phyloP scores from a whole-genome alignment of 495 filamentous ascomycete species.

The Penicillium paxilli region DNA sequence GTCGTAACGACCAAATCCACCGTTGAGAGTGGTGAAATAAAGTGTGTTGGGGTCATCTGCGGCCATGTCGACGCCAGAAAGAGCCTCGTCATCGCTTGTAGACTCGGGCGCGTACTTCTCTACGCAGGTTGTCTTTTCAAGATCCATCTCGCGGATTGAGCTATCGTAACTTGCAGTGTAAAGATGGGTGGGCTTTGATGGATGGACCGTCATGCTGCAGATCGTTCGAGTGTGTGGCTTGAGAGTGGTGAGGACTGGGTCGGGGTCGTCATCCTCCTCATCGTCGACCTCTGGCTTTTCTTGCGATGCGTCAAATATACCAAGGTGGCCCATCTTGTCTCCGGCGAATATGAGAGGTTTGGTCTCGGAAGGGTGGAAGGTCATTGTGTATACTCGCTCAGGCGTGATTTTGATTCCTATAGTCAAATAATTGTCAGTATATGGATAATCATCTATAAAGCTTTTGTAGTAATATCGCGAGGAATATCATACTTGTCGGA shows the following conservation, averaged over 20 bases:
- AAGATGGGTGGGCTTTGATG: constrained; percentile 63
- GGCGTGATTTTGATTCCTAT: constrained; percentile 90
- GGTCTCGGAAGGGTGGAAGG: constrained; percentile 81
- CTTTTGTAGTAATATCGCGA: background rate
- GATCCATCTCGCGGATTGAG: constrained; percentile 82
- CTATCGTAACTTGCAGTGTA: constrained; percentile 94
- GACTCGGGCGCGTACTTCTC: constrained; percentile 77
- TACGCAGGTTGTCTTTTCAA: constrained; percentile 72
- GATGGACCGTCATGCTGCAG: constrained; percentile 73
- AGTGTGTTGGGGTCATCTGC: constrained; percentile 68
- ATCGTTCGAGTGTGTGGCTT: constrained; percentile 92
- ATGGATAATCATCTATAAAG: background rate
- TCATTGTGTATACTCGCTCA: constrained; percentile 83
- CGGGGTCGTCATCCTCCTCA: constrained; percentile 62
- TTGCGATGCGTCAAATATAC: constrained; percentile 90
- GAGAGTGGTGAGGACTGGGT: constrained; percentile 79
- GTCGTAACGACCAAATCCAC: constrained; percentile 76
- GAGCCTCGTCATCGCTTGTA: constrained; percentile 66
- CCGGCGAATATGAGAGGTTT: constrained; percentile 94
- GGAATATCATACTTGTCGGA: constrained; percentile 61
- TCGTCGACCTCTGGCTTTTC: constrained; percentile 57
- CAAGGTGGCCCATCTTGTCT: constrained; percentile 91
- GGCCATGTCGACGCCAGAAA: constrained; percentile 80
- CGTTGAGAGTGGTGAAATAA: constrained; percentile 85
- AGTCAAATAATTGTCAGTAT: background rate